Evolutionary conservation across 768 basidiomycete species (phyloP).

Genomic region (Udeniomyces megalosporus): DNA sequence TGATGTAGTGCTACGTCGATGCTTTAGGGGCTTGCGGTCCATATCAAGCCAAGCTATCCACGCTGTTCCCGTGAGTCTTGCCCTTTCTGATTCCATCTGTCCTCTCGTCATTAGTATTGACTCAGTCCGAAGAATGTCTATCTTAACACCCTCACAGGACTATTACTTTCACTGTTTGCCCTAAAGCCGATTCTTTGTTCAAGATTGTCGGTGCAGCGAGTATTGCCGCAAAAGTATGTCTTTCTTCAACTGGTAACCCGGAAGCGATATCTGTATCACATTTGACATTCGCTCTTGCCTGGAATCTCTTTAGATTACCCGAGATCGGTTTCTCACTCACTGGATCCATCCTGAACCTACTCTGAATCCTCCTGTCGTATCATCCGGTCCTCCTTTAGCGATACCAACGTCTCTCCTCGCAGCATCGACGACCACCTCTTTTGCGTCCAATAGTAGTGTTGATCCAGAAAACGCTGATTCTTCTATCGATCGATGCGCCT

Average conservation of each 20-base stretch:
- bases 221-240: constrained; percentile 82
- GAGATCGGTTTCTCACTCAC: constrained; percentile 13
- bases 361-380: not conserved
- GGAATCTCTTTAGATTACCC: constrained; percentile 9
- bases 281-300: no score
- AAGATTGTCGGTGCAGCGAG: constrained; percentile 95
- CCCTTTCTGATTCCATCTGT: not conserved
- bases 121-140: no score
- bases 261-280: no score
- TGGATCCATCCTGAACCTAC: constrained; percentile 14
- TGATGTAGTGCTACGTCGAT: constrained; percentile 70
- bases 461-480: not conserved
- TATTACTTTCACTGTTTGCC: constrained; percentile 71
- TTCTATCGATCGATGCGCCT: not conserved
- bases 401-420: no score
- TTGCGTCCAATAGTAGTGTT: no score
- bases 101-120: no score
- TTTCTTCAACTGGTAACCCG: not conserved
- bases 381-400: not conserved
- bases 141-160: no score
- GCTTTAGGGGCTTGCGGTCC: constrained; percentile 74
- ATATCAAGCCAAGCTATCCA: constrained; percentile 69
- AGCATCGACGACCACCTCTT: not conserved
- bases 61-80: constrained; percentile 44
- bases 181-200: constrained; percentile 88